Evolutionary conservation across 2,329 filamentous ascomycete genomes (phyloP).

Genomic region (Colletotrichum sojae): DNA sequence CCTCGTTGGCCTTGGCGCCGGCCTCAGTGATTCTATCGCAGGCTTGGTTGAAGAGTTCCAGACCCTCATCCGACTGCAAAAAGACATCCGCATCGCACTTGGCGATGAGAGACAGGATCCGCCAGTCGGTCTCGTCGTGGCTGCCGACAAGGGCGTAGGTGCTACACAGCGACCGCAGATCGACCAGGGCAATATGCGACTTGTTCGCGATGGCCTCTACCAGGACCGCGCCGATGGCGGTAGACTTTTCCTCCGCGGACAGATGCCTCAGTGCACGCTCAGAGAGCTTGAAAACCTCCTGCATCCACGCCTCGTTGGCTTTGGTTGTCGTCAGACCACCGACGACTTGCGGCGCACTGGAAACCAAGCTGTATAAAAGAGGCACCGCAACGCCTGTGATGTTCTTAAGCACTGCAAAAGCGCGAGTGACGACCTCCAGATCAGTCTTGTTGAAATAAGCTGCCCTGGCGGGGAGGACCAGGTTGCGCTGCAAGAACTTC

Average conservation of each 20-base stretch:
- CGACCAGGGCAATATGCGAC: constrained; percentile 53
- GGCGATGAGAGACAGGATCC: constrained; percentile 56
- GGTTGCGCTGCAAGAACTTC: constrained; percentile 63
- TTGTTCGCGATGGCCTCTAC: constrained; percentile 49
- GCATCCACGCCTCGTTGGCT: constrained; percentile 57
- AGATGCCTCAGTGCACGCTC: constrained; percentile 46
- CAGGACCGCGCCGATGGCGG: constrained; percentile 49
- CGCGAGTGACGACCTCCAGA: constrained; percentile 57
- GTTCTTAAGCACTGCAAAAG: constrained; percentile 55
- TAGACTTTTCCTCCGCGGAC: constrained; percentile 41
- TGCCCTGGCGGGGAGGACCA: constrained; percentile 66
- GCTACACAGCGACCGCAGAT: constrained; percentile 59
- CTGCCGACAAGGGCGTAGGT: constrained; percentile 54
- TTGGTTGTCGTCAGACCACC: constrained; percentile 55
- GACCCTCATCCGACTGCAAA: constrained; percentile 54
- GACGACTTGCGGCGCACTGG: constrained; percentile 47
- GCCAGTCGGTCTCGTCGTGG: constrained; percentile 56
- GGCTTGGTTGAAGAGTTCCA: constrained; percentile 55
- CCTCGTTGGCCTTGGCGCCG: constrained; percentile 39
- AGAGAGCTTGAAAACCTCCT: constrained; percentile 52
- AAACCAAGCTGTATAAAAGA: constrained; percentile 61
- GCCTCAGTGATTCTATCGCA: constrained; percentile 51
- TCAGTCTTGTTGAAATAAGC: constrained; percentile 60
- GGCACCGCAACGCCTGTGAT: constrained; percentile 55
- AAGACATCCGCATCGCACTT: constrained; percentile 65